Conservation (phyloP, 2,329 filamentous ascomycete species). For the Scedosporium aurantiacum region DNA sequence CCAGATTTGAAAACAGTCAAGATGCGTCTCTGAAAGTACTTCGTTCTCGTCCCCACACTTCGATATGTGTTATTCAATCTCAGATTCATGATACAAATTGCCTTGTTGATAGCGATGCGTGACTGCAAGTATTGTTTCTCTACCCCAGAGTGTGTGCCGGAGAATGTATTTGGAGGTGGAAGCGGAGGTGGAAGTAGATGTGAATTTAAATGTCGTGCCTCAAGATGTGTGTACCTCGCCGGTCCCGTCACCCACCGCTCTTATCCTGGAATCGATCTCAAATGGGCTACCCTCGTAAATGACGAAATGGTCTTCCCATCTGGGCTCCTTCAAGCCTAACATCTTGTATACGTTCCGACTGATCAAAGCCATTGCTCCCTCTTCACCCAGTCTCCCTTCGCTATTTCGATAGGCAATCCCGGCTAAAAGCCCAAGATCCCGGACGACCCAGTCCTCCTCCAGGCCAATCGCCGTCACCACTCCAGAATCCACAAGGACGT, state of each 20-base stretch:
- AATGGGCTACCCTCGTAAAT: conserved; percentile 55
- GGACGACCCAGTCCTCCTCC: conserved; percentile 50
- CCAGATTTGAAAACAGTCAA: too few relatives aligned
- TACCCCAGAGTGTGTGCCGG: neutral
- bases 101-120: too few relatives aligned
- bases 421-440: conserved; percentile 48
- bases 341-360: conserved; percentile 46
- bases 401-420: conserved; percentile 47
- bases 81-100: too few relatives aligned
- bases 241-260: conserved; percentile 31
- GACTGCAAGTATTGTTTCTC: neutral
- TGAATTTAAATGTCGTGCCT: neutral
- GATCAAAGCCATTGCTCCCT: conserved; percentile 44
- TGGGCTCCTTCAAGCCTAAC: conserved; percentile 32
- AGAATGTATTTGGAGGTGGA: too few relatives aligned
- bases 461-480: conserved; percentile 47
- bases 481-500: conserved; percentile 45
- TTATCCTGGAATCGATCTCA: conserved; percentile 44
- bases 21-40: too few relatives aligned
- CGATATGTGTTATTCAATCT: too few relatives aligned
- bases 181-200: too few relatives aligned
- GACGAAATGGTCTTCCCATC: conserved; percentile 39
- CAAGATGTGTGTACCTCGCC: conserved; percentile 7
- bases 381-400: conserved; percentile 37
- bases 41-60: too few relatives aligned